These are phyloP conservation scores for Dactylellina leptospora DNA, from an alignment of 2,329 filamentous ascomycete genomes.

Conservation along the genomic window DNA sequence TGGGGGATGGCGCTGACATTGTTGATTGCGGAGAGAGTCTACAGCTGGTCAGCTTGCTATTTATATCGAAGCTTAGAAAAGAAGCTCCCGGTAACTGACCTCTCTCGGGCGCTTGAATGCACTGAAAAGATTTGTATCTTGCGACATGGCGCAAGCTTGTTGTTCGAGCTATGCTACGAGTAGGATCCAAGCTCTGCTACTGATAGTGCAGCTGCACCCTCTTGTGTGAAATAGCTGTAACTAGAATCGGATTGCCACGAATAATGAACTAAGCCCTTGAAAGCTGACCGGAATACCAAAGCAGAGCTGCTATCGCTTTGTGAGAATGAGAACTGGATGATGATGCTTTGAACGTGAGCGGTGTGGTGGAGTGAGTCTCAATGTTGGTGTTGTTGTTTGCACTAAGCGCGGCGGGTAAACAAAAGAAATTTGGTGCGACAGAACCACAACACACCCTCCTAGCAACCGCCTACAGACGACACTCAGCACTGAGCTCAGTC, in stretches of 20 bases:
- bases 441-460: constrained; percentile 33
- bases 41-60: too few species aligned
- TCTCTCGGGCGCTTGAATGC: constrained; percentile 57
- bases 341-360: background rate
- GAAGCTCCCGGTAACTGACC: too few species aligned
- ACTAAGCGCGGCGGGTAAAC: constrained; percentile 44
- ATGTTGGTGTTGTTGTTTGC: constrained; percentile 25
- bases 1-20: constrained; percentile 80
- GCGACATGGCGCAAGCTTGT: constrained; percentile 54
- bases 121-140: constrained; percentile 56
- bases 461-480: constrained; percentile 33
- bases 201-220: background rate
- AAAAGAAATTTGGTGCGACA: constrained; percentile 29
- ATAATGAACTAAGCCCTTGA: background rate
- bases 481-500: too few species aligned
- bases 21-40: constrained; percentile 87
- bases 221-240: background rate
- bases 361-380: background rate
- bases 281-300: background rate
- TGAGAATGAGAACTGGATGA: background rate
- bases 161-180: constrained; percentile 36
- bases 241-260: background rate
- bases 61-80: too few species aligned
- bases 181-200: background rate
- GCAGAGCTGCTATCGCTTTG: background rate